Percentiles rank a stretch among this genome's conserved stretches.
Evolutionary conservation across 2,329 filamentous ascomycete species (phyloP).

Genomic region (Alternaria gansuensis): DNA sequence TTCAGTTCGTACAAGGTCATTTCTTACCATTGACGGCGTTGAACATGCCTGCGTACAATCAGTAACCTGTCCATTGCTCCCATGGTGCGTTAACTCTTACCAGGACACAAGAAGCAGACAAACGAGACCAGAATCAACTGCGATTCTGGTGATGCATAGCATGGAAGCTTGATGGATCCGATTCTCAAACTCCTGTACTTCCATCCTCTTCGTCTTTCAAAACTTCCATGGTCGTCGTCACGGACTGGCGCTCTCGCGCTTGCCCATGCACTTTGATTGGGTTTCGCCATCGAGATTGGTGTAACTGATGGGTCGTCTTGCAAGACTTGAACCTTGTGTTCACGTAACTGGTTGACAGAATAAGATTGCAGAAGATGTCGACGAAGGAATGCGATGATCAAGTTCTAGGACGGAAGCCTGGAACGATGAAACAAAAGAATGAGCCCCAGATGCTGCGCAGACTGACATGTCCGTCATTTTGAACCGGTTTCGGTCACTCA

Average conservation of each 20-base stretch:
- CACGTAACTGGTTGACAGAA: background rate
- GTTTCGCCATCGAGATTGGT: background rate
- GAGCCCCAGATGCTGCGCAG: background rate
- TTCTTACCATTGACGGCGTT: constrained; percentile 55
- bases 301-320: background rate
- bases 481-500: background rate
- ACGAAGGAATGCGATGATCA: background rate
- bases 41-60: constrained; percentile 53
- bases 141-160: constrained; percentile 57
- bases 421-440: background rate
- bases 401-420: background rate
- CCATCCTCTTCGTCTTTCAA: constrained; percentile 50
- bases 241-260: constrained; percentile 5
- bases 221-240: constrained; percentile 4
- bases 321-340: background rate
- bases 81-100: constrained; percentile 16
- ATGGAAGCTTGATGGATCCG: constrained; percentile 52
- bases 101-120: constrained; percentile 60
- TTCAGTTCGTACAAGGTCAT: too few relatives aligned
- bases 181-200: constrained; percentile 54
- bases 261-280: background rate
- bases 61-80: constrained; percentile 4
- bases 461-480: background rate
- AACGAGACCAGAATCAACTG: constrained; percentile 59
- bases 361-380: background rate